Evolutionary conservation across 805 yeast species (phyloP), one percentile per base, ranked within the genome.

Genomic region (Monosporozyma yasuniensis): DNA sequence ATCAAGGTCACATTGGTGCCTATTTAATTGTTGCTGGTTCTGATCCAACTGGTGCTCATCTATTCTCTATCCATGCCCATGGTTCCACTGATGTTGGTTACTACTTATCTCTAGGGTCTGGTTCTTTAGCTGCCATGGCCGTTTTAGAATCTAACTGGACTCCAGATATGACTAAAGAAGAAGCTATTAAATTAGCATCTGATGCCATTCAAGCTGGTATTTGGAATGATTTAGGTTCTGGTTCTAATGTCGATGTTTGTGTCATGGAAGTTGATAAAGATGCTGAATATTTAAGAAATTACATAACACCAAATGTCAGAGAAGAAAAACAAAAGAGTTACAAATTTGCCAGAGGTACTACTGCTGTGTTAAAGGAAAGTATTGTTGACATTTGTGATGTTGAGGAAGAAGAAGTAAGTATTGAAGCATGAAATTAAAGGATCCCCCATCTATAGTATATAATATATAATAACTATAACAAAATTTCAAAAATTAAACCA

Each of bases 221-320:
- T 62, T 93, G 96, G 96, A 93, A 93, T 70, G 99, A 93, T 75
- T 78, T 91, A 64, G 99, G 99, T 46, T 91, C 98, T 1, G 99
- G 99, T 66, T 93, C 99, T 27, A 93, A 93, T 64, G 98, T 93
- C 35, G 99, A 93, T 67, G 74, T 93, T 54, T 93, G 98, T 74
- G 98, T 93, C 16, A 88, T 93, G 95, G 97, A 91, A 71, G 72
- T 78, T 41, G 96, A 93, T 54, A 81, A 87, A 65, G 95, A 87
- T 67, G 96, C 98, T 9, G 80, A 77, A 54, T 75, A 91, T 50
- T 73, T 78, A 66, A 81, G 99, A 72, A 90, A 90, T 70, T 87
- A 87, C 76, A 74, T 84, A 66, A 87, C 89, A 48, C 99, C 99
- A 52, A 93, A 93, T 68, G 82, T 80, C 44, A 82, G 99, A 67